These are phyloP conservation scores for Globisporangium iwayamae DNA, from an alignment of 352 stramenopile genomes.

Conservation along the genomic window DNA sequence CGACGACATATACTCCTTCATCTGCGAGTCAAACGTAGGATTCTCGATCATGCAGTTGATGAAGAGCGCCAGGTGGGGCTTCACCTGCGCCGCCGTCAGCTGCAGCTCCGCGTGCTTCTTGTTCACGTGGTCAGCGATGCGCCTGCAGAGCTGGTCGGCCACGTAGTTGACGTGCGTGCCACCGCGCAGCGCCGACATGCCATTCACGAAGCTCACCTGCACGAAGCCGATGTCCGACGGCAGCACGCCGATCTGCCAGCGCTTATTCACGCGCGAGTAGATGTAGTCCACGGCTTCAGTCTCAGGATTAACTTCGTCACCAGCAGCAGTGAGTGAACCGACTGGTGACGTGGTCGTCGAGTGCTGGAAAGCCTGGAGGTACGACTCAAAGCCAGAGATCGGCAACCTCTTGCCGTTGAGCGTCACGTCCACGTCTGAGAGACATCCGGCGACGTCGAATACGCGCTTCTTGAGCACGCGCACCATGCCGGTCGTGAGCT, in stretches of 20 bases:
- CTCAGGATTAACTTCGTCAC: constrained; percentile 32
- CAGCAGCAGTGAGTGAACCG: neutral
- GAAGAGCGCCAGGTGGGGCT: constrained; percentile 97
- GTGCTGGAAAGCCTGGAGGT: constrained; percentile 88
- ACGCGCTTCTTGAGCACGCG: constrained; percentile 95
- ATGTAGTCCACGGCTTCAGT: constrained; percentile 76
- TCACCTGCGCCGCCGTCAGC: constrained; percentile 94
- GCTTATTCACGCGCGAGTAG: constrained; percentile 92
- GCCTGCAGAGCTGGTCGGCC: constrained; percentile 71
- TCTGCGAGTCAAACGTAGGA: constrained; percentile 99
- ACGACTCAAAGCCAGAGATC: constrained; percentile 96
- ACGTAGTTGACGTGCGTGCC: constrained; percentile 95
- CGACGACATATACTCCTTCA: constrained; percentile 99
- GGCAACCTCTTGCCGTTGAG: constrained; percentile 87
- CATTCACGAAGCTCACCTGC: constrained; percentile 99
- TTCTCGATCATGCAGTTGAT: constrained; percentile 99
- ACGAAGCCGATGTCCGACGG: constrained; percentile 91
- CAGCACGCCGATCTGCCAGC: constrained; percentile 95
- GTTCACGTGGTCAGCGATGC: constrained; percentile 93
- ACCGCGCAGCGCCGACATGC: constrained; percentile 96
- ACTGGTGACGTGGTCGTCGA: constrained; percentile 36
- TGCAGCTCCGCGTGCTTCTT: constrained; percentile 94
- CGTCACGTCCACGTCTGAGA: constrained; percentile 91
- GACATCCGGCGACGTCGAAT: constrained; percentile 97
- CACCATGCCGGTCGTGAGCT: constrained; percentile 92